phyloP scores from a whole-genome alignment of 345 rosid species.

The Hypericum perforatum region DNA sequence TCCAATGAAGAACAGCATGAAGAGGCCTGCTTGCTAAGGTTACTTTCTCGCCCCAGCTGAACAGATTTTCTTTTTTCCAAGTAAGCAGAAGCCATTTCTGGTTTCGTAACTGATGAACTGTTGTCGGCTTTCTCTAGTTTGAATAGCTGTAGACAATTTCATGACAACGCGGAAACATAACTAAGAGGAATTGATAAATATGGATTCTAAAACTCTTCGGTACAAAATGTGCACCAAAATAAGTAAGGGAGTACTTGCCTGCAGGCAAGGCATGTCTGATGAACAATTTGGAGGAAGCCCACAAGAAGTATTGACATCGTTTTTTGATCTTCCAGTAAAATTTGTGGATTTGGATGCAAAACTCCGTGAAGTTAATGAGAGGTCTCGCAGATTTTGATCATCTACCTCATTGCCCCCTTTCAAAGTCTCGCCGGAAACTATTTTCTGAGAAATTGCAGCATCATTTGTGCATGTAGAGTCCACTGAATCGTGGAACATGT shows the following conservation, averaged over 20 bases:
- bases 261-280: conserved; percentile 24
- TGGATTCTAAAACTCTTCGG: neutral
- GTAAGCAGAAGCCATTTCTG: conserved; percentile 11
- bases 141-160: conserved; percentile 25
- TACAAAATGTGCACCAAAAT: neutral
- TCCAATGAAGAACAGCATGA: conserved; percentile 15
- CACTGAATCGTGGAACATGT: conserved; percentile 11
- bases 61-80: conserved; percentile 13
- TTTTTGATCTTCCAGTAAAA: conserved; percentile 7
- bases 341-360: conserved; percentile 9
- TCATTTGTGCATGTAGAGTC: conserved; percentile 20
- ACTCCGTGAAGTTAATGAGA: conserved; percentile 3
- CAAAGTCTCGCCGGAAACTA: conserved; percentile 2
- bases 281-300: conserved; percentile 7
- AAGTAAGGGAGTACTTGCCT: conserved; percentile 16
- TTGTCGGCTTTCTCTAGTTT: conserved; percentile 18
- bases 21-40: conserved; percentile 10
- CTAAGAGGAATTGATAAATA: neutral
- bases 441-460: conserved; percentile 15
- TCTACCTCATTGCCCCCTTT: conserved; percentile 6
- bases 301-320: conserved; percentile 11
- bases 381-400: conserved; percentile 9
- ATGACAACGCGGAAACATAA: neutral
- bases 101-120: conserved; percentile 4
- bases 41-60: conserved; percentile 11